These are phyloP conservation scores for Periconia digitata DNA, from an alignment of 2,329 filamentous ascomycete species.

Conservation along the genomic window DNA sequence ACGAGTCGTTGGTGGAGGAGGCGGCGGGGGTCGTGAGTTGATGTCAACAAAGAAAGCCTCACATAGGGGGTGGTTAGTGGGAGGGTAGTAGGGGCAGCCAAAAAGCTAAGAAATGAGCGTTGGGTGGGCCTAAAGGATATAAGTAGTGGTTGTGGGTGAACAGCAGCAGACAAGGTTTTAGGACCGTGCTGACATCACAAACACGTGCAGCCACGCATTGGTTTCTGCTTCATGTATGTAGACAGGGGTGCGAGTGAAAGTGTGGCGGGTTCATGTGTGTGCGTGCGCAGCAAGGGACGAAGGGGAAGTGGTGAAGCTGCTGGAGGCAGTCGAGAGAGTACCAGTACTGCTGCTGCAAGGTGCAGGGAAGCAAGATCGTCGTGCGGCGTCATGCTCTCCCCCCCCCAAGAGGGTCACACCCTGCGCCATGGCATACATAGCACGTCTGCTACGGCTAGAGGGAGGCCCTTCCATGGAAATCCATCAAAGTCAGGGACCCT, in stretches of 20 bases:
- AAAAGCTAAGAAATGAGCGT: neutral
- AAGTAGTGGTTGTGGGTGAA: neutral
- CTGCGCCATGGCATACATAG: neutral
- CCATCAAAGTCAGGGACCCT: neutral
- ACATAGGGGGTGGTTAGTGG: conserved; percentile 1
- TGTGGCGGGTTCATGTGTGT: no score
- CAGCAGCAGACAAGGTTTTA: neutral
- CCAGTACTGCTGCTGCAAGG: no score
- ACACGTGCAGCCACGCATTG: neutral
- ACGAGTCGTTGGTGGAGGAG: no score
- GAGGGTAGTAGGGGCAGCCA: neutral
- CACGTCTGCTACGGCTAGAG: no score
- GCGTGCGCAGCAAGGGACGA: no score
- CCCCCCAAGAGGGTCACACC: no score
- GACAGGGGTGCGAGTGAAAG: neutral
- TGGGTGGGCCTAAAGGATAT: conserved; percentile 10
- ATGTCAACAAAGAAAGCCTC: neutral
- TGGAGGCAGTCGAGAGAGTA: no score
- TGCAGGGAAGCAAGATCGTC: no score
- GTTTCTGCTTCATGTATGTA: neutral
- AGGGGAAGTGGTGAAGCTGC: no score
- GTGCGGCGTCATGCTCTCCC: no score
- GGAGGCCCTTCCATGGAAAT: neutral
- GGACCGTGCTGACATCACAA: neutral
- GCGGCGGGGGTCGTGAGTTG: conserved; percentile 21